phyloP scores from a whole-genome alignment of 805 yeast genomes.

The Starmerella sirachaensis region DNA sequence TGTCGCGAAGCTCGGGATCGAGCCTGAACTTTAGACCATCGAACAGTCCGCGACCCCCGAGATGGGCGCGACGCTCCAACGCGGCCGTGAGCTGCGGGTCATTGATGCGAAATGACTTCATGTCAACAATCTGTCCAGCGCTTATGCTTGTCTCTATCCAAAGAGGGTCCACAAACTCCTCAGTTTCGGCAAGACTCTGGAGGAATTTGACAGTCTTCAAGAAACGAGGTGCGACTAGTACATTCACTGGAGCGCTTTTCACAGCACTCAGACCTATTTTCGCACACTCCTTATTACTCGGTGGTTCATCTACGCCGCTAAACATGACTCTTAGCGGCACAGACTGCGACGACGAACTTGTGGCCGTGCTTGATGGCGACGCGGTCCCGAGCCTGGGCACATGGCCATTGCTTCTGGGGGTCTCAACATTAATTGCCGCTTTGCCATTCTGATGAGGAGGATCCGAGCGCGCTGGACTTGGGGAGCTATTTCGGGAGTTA shows the following conservation, averaged over 20 bases:
- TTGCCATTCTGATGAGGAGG: too few relatives aligned
- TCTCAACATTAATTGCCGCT: too few relatives aligned
- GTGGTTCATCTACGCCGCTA: conserved; percentile 24
- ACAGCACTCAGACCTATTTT: conserved; percentile 48
- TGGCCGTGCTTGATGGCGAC: neutral
- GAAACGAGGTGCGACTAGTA: conserved; percentile 62
- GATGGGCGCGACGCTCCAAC: conserved; percentile 8
- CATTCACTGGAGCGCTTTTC: conserved; percentile 31
- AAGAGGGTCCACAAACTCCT: conserved; percentile 21
- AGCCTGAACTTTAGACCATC: conserved; percentile 40
- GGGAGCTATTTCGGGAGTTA: too few relatives aligned
- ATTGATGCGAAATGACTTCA: conserved; percentile 21
- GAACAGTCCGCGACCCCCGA: conserved; percentile 32
- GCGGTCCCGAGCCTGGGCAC: neutral
- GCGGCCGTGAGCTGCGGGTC: conserved; percentile 11
- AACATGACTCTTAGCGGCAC: conserved; percentile 18
- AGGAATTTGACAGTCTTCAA: conserved; percentile 80
- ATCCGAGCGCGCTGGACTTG: too few relatives aligned
- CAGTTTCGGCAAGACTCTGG: conserved; percentile 46
- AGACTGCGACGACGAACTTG: conserved; percentile 4
- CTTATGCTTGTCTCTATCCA: conserved; percentile 23
- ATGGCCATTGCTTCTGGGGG: too few relatives aligned
- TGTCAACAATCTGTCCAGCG: conserved; percentile 16
- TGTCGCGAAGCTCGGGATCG: conserved; percentile 49
- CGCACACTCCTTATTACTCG: conserved; percentile 20